Conservation (phyloP, 305 asterid genomes). For the Fraxinus floribunda region DNA sequence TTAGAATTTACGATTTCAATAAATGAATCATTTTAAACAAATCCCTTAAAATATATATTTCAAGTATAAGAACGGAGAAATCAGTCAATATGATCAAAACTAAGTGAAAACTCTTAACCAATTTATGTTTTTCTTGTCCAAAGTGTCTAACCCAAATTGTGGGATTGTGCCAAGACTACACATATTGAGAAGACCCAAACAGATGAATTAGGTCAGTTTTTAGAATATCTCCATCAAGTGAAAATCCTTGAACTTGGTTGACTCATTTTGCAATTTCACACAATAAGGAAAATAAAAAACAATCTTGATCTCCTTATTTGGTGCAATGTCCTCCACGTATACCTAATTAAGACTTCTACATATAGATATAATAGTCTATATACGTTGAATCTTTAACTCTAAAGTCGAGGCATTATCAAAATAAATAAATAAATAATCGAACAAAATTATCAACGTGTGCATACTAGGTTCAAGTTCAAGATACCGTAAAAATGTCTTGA, state of each 20-base stretch:
- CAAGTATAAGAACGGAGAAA: not conserved
- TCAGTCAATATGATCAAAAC: not conserved
- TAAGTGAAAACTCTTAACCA: not conserved
- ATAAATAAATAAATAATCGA: not conserved
- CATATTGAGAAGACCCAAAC: not conserved
- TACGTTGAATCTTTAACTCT: not conserved
- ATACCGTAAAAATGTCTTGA: not conserved
- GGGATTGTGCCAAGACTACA: not conserved
- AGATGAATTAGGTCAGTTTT: not conserved
- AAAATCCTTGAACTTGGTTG: not conserved
- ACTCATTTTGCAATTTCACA: not conserved
- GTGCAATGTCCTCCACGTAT: not conserved
- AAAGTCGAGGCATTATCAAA: not conserved
- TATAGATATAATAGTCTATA: not conserved
- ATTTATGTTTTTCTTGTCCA: not conserved
- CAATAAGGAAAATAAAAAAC: not conserved
- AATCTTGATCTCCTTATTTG: not conserved
- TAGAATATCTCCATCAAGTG: not conserved
- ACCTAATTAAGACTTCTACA: not conserved
- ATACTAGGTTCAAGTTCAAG: not conserved
- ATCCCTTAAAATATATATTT: too few relatives aligned
- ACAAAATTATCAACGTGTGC: not conserved
- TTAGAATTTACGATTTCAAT: not conserved
- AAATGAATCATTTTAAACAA: not conserved
- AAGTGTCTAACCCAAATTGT: not conserved